Evolutionary conservation across 345 rosid genomes (phyloP).

Genomic region (Syzygium jambos): DNA sequence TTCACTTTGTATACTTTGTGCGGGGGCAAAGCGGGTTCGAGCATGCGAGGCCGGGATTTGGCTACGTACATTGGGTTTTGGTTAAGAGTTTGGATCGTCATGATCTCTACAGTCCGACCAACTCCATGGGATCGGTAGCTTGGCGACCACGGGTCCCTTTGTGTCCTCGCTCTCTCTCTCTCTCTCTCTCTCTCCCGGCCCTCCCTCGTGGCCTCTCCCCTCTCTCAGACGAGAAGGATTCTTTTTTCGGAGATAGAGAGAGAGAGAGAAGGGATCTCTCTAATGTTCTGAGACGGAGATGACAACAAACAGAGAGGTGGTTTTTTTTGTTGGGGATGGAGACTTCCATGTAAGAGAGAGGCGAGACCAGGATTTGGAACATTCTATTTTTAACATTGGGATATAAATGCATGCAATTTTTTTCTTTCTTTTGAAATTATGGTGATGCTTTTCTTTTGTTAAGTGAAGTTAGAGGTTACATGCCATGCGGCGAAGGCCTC

Average conservation of each 20-base stretch:
- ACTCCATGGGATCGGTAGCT: too few species aligned
- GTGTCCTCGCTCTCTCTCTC: too few species aligned
- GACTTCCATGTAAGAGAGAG: neutral
- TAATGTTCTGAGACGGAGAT: neutral
- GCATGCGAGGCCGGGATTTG: constrained; percentile 3
- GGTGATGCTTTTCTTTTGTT: neutral
- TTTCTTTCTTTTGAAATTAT: neutral
- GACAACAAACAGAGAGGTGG: neutral
- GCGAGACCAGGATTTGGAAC: neutral
- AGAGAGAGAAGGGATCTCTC: neutral
- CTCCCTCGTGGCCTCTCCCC: neutral
- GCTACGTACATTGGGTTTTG: neutral
- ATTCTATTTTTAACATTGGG: neutral
- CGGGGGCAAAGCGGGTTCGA: neutral
- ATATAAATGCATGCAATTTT: neutral
- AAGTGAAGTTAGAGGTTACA: neutral
- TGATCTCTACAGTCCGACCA: too few species aligned
- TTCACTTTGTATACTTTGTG: neutral
- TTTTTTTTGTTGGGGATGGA: neutral
- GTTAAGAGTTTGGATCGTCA: too few species aligned
- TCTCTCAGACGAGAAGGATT: neutral
- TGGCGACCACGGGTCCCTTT: neutral
- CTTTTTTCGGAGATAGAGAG: neutral
- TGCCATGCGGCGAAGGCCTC: neutral
- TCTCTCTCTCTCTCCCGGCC: neutral